A percentile compares a stretch with the other conserved stretches of the same genome.
phyloP scores from a whole-genome alignment of 2,329 filamentous ascomycete species.

The Sporothrix brunneoviolacea region DNA sequence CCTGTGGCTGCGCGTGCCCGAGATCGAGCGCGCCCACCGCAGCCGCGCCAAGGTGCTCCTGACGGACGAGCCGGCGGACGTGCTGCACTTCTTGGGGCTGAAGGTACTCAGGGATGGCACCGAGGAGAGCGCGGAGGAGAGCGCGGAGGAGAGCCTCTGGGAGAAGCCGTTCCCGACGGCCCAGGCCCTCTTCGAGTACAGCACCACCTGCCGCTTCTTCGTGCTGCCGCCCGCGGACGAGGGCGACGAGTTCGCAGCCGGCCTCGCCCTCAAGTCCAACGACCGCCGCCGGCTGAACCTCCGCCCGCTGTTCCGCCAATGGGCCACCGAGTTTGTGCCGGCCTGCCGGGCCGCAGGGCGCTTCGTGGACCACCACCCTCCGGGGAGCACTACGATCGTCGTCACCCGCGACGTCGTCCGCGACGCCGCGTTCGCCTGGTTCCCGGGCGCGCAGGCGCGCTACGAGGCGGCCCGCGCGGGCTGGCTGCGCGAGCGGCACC shows the following conservation, averaged over 20 bases:
- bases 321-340: slow-evolving; percentile 61
- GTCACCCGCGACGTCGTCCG: slow-evolving; percentile 39
- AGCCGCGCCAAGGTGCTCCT: slow-evolving; percentile 54
- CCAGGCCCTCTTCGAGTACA: slow-evolving; percentile 57
- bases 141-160: slow-evolving; percentile 32
- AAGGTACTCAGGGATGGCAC: slow-evolving; percentile 20
- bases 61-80: slow-evolving; percentile 46
- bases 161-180: slow-evolving; percentile 46
- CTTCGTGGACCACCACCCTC: slow-evolving; percentile 20
- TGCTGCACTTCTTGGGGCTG: slow-evolving; percentile 60
- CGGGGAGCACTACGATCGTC: slow-evolving; percentile 17
- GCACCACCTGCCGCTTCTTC: slow-evolving; percentile 52
- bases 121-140: slow-evolving; percentile 14
- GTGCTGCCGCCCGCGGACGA: slow-evolving; percentile 32
- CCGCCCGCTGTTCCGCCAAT: slow-evolving; percentile 52
- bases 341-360: slow-evolving; percentile 14
- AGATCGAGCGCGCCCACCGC: slow-evolving; percentile 56
- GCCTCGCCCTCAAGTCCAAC: slow-evolving; percentile 35
- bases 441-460: slow-evolving; percentile 35
- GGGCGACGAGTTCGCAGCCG: slow-evolving; percentile 25
- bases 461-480: slow-evolving; percentile 37
- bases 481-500: slow-evolving; percentile 36
- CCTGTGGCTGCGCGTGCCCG: slow-evolving; percentile 58
- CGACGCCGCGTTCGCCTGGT: slow-evolving; percentile 46
- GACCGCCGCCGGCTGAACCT: slow-evolving; percentile 50